Percentiles rank a stretch among this genome's conserved stretches.
Evolutionary conservation across 2,329 filamentous ascomycete genomes (phyloP).

Genomic region (Tolypocladium inflatum): DNA sequence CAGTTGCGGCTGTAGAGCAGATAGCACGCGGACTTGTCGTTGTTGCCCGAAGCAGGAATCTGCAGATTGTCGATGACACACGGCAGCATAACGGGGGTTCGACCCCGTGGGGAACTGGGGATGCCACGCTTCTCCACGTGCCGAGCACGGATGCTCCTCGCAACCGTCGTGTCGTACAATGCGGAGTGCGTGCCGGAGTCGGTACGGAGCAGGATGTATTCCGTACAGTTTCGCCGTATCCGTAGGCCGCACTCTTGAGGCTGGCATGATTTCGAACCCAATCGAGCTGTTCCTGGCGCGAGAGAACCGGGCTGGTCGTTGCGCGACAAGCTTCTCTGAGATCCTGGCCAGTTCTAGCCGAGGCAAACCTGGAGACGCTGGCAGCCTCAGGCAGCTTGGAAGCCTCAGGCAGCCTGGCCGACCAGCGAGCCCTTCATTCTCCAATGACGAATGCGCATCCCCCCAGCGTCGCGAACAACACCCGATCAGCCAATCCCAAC

Average conservation of each 20-base stretch:
- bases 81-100: constrained; percentile 1
- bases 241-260: background rate
- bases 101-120: constrained; percentile 6
- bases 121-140: constrained; percentile 5
- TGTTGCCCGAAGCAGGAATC: background rate
- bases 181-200: background rate
- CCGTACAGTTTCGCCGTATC: too few relatives aligned
- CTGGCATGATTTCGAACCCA: background rate
- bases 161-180: background rate
- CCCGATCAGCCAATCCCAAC: background rate
- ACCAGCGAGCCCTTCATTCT: background rate
- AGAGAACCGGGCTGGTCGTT: background rate
- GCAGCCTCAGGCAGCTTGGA: too few relatives aligned
- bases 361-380: background rate
- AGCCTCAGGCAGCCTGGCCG: background rate
- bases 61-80: background rate
- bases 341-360: background rate
- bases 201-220: background rate
- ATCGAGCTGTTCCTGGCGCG: background rate
- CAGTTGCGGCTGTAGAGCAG: background rate
- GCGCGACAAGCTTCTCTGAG: background rate
- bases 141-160: background rate
- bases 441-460: background rate
- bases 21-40: background rate
- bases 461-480: background rate